Conservation (phyloP, 2,329 filamentous ascomycete species). For the Zopfia rhizophila region DNA sequence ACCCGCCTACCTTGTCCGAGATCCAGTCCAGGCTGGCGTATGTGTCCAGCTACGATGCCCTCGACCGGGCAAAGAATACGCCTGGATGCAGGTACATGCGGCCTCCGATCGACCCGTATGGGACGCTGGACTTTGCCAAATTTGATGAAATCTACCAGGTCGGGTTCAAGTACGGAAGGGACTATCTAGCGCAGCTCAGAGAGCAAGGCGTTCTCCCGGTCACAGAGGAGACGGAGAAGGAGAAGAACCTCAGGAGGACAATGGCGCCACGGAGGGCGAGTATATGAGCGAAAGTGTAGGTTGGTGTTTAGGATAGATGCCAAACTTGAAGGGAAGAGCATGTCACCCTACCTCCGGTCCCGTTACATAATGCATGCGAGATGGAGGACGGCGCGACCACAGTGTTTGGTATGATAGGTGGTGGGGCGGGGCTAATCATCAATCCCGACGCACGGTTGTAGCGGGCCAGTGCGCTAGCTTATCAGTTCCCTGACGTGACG, state of each 20-base stretch:
- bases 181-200: slow-evolving; percentile 79
- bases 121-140: slow-evolving; percentile 94
- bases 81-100: slow-evolving; percentile 96
- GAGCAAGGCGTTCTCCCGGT: slow-evolving; percentile 79
- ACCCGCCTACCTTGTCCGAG: slow-evolving; percentile 93
- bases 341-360: no score
- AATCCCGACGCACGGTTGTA: no score
- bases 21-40: slow-evolving; percentile 96
- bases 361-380: no score
- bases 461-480: no score
- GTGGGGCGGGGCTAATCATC: no score
- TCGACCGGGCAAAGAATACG: slow-evolving; percentile 91
- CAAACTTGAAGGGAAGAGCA: no score
- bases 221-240: slow-evolving; percentile 62
- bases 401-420: no score
- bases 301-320: no score
- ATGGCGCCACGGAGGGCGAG: slow-evolving; percentile 62
- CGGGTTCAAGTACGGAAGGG: slow-evolving; percentile 85
- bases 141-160: slow-evolving; percentile 97
- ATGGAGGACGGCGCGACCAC: no score
- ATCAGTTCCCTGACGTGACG: no score
- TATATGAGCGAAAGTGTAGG: no score
- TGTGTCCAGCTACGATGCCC: slow-evolving; percentile 91
- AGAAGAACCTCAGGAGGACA: slow-evolving; percentile 62
- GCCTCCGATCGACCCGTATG: slow-evolving; percentile 91